These are phyloP conservation scores for Quercus dentata DNA, from an alignment of 306 rosid genomes.

Conservation along the genomic window DNA sequence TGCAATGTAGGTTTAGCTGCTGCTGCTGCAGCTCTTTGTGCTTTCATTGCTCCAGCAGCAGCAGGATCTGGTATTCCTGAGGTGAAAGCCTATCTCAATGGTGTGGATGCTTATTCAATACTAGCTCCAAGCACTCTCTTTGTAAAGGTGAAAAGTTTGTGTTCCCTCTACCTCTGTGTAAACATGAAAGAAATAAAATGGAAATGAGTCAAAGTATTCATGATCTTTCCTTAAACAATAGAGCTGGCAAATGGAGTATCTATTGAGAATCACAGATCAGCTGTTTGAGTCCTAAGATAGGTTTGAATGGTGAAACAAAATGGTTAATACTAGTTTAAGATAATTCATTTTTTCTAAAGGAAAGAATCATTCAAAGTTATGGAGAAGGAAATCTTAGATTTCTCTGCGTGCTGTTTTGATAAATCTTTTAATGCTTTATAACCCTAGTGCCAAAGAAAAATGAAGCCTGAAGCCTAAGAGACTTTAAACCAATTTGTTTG, in stretches of 20 bases:
- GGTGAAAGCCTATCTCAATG: constrained; percentile 95
- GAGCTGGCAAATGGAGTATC: background rate
- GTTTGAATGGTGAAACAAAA: background rate
- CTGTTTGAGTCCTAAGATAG: background rate
- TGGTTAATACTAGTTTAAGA: background rate
- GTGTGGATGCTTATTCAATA: constrained; percentile 72
- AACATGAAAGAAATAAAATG: background rate
- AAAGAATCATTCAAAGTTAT: background rate
- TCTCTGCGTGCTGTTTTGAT: too few relatives aligned
- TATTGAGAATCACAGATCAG: background rate
- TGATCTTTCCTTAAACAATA: background rate
- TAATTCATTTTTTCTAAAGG: background rate
- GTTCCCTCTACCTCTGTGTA: background rate
- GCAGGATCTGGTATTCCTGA: constrained; percentile 97
- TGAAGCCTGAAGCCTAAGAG: background rate
- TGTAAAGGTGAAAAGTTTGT: constrained; percentile 59
- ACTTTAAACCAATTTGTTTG: background rate
- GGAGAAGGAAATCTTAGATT: too few relatives aligned
- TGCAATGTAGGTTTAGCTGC: constrained; percentile 53
- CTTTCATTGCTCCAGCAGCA: constrained; percentile 87
- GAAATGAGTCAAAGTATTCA: background rate
- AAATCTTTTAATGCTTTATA: background rate
- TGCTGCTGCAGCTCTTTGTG: constrained; percentile 74
- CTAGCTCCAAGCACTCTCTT: constrained; percentile 85
- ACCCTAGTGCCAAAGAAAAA: background rate